Evolutionary conservation across 225 moss, liverwort and hornwort genomes (phyloP).

Genomic region (Pleurozium schreberi): DNA sequence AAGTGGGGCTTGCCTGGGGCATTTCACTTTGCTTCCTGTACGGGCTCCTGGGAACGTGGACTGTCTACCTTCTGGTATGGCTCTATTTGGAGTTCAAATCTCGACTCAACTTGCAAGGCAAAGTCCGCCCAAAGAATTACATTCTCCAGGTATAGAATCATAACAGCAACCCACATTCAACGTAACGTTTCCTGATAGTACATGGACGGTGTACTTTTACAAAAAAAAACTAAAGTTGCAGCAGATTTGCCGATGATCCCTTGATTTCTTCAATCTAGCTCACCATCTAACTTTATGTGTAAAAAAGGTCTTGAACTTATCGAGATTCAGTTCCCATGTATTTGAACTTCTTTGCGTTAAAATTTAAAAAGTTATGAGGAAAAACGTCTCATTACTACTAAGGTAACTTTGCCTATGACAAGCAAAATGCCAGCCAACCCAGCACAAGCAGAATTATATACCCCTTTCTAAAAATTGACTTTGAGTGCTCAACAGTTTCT

Average conservation of each 20-base stretch:
- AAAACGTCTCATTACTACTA: not conserved
- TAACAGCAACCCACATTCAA: not conserved
- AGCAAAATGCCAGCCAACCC: too few relatives aligned
- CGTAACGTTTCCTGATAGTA: not conserved
- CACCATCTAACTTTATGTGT: not conserved
- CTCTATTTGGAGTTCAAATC: slow-evolving; percentile 35
- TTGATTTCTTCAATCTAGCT: not conserved
- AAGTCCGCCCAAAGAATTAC: not conserved
- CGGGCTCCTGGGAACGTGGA: slow-evolving; percentile 19
- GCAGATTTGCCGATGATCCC: not conserved
- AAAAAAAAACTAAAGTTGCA: not conserved
- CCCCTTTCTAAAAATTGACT: not conserved
- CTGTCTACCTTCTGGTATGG: slow-evolving; percentile 28
- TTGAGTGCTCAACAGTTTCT: too few relatives aligned
- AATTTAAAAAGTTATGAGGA: not conserved
- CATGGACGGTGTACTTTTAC: not conserved
- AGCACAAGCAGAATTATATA: too few relatives aligned
- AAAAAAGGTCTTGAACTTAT: not conserved
- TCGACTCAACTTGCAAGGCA: not conserved
- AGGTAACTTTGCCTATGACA: too few relatives aligned
- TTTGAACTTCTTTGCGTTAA: not conserved
- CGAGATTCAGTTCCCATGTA: not conserved
- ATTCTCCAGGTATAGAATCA: slow-evolving; percentile 5
- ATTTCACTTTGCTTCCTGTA: not conserved
- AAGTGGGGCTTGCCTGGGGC: slow-evolving; percentile 30